Percentiles rank a stretch among this genome's conserved stretches.
phyloP scores from a whole-genome alignment of 2,329 filamentous ascomycete species.

The Cladophialophora chaetospira region DNA sequence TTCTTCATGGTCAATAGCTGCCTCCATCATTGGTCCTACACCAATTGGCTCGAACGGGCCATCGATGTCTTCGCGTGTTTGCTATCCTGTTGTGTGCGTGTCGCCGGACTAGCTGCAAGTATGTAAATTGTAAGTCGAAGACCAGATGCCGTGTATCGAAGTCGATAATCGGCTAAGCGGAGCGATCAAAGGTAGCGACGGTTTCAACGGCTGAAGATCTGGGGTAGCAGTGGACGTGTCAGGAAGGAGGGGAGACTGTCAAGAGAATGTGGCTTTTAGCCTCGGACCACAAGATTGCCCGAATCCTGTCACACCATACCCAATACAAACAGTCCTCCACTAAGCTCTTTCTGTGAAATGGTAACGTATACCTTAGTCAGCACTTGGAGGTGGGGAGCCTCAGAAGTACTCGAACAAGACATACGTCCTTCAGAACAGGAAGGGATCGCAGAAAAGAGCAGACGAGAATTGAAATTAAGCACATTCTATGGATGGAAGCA shows the following conservation, averaged over 20 bases:
- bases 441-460: no score
- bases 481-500: no score
- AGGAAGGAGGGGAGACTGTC: constrained; percentile 7
- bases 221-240: constrained; percentile 6
- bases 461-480: no score
- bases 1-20: constrained; percentile 19
- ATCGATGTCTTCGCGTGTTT: background rate
- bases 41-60: background rate
- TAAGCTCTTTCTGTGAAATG: no score
- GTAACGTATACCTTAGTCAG: no score
- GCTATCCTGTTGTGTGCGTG: background rate
- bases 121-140: no score
- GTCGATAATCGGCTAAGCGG: constrained; percentile 1
- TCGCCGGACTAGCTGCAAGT: background rate
- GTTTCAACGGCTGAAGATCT: constrained; percentile 4
- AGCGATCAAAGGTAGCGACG: constrained; percentile 4
- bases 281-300: background rate
- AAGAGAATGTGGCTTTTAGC: constrained; percentile 18
- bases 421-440: no score
- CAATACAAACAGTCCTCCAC: no score
- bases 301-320: background rate
- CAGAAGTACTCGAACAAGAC: no score
- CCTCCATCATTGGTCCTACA: constrained; percentile 2
- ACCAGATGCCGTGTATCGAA: background rate
- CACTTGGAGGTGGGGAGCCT: no score